Percentiles rank a stretch among this genome's conserved stretches.
These are phyloP conservation scores for Boeremia lycopersici DNA, from an alignment of 2,329 filamentous ascomycete genomes.

Conservation along the genomic window DNA sequence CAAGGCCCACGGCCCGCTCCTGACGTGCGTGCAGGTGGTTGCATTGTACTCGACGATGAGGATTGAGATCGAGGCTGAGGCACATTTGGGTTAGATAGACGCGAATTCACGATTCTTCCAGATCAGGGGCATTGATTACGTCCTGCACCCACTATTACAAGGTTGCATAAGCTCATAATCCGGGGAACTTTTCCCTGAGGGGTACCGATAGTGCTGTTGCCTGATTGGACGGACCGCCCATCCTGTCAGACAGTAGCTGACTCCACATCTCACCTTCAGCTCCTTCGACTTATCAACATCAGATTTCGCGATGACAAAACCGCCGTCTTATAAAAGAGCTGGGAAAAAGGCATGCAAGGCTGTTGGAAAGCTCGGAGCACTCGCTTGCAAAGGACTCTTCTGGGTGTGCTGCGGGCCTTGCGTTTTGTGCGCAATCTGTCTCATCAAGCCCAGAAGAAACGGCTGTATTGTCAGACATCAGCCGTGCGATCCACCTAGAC, in stretches of 20 bases:
- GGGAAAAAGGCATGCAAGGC: conserved; percentile 14
- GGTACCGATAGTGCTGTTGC: not conserved
- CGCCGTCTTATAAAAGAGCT: conserved; percentile 12
- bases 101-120: not conserved
- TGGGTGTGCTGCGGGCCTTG: conserved; percentile 25
- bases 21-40: conserved; percentile 30
- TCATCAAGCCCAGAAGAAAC: not conserved
- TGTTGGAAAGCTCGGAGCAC: conserved; percentile 11
- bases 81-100: conserved; percentile 14
- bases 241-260: not conserved
- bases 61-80: conserved; percentile 36
- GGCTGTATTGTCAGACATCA: not conserved
- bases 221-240: conserved; percentile 1
- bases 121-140: not conserved
- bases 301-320: conserved; percentile 5
- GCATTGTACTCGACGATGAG: conserved; percentile 29
- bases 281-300: not conserved
- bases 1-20: conserved; percentile 30
- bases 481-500: not conserved
- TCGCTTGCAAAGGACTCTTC: conserved; percentile 23
- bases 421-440: conserved; percentile 22
- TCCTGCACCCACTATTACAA: not conserved
- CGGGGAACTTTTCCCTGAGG: not conserved
- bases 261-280: not conserved
- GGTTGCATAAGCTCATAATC: not conserved